Evolutionary conservation across 306 rosid species (phyloP).

Genomic region (peach (Prunus persica)): Prunus_persica_NCBIv2 NC_034011.1:6439001-6439500

Average conservation of each 20-base stretch:
- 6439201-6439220: not conserved
- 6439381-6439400: not conserved
- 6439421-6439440: not conserved
- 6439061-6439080: too few relatives aligned
- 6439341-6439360: too few relatives aligned
- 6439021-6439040: too few relatives aligned
- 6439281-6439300: not conserved
- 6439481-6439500: too few relatives aligned
- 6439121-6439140: too few relatives aligned
- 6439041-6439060: too few relatives aligned
- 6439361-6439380: not conserved
- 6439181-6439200: slow-evolving; percentile 30
- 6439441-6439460: not conserved
- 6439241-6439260: not conserved
- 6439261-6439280: too few relatives aligned
- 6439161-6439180: slow-evolving; percentile 60
- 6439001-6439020: too few relatives aligned
- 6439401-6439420: not conserved
- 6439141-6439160: slow-evolving; percentile 54
- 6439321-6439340: not conserved
- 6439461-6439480: too few relatives aligned
- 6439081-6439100: too few relatives aligned
- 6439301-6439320: not conserved
- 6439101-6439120: too few relatives aligned
- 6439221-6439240: not conserved